Evolutionary conservation across 306 rosid species (phyloP).

Genomic region (Sicyos edulis): DNA sequence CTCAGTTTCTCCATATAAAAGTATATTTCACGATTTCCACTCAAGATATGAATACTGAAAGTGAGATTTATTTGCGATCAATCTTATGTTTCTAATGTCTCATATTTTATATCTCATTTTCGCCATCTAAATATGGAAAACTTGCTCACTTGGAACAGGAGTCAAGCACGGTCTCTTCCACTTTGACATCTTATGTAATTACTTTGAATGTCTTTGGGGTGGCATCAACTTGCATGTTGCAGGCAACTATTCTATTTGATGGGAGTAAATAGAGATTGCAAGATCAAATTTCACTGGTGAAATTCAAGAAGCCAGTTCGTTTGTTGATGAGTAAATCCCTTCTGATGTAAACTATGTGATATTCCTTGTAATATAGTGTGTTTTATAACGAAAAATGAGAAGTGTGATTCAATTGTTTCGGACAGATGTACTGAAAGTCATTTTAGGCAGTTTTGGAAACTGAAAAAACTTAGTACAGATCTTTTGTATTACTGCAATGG

Average conservation of each 20-base stretch:
- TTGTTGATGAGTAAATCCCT: background rate
- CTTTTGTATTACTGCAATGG: background rate
- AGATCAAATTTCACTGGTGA: background rate
- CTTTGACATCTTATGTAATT: background rate
- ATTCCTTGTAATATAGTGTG: constrained; percentile 1
- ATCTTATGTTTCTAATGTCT: background rate
- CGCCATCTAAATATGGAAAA: background rate
- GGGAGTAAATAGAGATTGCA: background rate
- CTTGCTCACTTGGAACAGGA: constrained; percentile 6
- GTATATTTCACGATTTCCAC: background rate
- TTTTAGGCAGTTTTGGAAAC: background rate
- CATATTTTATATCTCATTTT: background rate
- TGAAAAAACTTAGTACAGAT: background rate
- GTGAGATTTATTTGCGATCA: background rate
- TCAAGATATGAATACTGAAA: background rate
- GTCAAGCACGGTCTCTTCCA: background rate
- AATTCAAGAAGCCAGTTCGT: constrained; percentile 6
- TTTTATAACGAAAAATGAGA: background rate
- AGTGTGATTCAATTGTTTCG: background rate
- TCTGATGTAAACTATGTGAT: background rate
- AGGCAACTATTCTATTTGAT: constrained; percentile 1
- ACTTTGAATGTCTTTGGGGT: background rate
- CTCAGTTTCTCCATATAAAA: background rate
- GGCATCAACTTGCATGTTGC: constrained; percentile 13
- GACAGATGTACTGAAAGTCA: background rate